phyloP scores from a whole-genome alignment of 257 asterid genomes.

The Scutellaria galericulata region DNA sequence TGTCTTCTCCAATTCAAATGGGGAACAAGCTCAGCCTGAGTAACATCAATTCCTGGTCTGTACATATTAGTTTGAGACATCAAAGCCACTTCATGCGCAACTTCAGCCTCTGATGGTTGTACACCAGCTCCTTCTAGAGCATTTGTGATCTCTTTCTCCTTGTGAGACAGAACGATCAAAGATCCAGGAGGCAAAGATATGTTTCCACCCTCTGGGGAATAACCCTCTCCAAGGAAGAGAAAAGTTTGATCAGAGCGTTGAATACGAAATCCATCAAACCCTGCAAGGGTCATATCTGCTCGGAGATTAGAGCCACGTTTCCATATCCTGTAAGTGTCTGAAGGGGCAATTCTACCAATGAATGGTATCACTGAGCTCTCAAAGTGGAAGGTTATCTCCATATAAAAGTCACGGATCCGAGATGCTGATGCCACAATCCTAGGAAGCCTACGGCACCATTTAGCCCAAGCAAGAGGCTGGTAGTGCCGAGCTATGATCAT shows the following conservation, averaged over 20 bases:
- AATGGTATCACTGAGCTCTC: constrained; percentile 99
- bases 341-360: constrained; percentile 97
- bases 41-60: constrained; percentile 98
- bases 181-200: constrained; percentile 89
- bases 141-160: constrained; percentile 92
- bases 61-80: constrained; percentile 99
- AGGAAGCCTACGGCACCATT: constrained; percentile 99
- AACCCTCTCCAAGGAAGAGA: constrained; percentile 94
- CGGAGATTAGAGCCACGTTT: constrained; percentile 97
- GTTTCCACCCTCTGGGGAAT: constrained; percentile 67
- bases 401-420: constrained; percentile 92
- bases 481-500: constrained; percentile 95
- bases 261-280: constrained; percentile 97
- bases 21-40: constrained; percentile 95
- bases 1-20: constrained; percentile 97
- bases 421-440: constrained; percentile 87
- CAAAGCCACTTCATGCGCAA: constrained; percentile 93
- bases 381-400: constrained; percentile 97
- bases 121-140: constrained; percentile 96
- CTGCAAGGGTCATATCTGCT: constrained; percentile 99
- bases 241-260: constrained; percentile 97
- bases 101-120: constrained; percentile 97
- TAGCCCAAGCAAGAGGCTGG: constrained; percentile 99
- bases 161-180: constrained; percentile 87
- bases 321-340: constrained; percentile 97